phyloP scores from a whole-genome alignment of 805 yeast genomes.

The Nematodospora valgi region DNA sequence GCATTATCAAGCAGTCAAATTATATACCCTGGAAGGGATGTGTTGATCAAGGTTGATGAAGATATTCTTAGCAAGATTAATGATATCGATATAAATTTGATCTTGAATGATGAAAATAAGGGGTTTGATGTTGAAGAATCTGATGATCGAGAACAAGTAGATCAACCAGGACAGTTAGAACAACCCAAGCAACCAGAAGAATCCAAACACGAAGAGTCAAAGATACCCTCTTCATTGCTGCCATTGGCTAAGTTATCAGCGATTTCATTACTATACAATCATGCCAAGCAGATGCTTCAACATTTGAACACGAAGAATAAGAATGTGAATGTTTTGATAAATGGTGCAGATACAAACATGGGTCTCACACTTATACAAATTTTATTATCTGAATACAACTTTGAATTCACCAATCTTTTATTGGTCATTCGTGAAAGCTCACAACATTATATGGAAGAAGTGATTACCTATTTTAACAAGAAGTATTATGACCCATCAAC shows the following conservation, averaged over 20 bases:
- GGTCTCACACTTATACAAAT: slow-evolving; percentile 35
- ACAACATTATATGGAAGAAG: slow-evolving; percentile 16
- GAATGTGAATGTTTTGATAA: slow-evolving; percentile 31
- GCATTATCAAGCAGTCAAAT: slow-evolving; percentile 55
- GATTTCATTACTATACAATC: slow-evolving; percentile 33
- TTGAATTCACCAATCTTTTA: slow-evolving; percentile 19
- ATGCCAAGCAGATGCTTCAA: slow-evolving; percentile 34
- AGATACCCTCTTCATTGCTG: slow-evolving; percentile 13
- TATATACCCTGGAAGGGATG: slow-evolving; percentile 50
- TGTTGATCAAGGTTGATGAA: slow-evolving; percentile 25
- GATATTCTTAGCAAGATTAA: slow-evolving; percentile 18
- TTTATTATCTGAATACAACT: slow-evolving; percentile 11
- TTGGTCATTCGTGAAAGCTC: slow-evolving; percentile 26
- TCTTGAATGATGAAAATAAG: slow-evolving; percentile 10
- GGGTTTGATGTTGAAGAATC: slow-evolving; percentile 14
- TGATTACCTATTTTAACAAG: slow-evolving; percentile 16
- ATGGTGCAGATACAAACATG: slow-evolving; percentile 41
- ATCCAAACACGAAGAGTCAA: slow-evolving; percentile 8
- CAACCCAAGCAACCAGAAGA: not conserved
- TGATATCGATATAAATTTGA: slow-evolving; percentile 21
- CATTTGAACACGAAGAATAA: slow-evolving; percentile 19
- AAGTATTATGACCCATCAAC: slow-evolving; percentile 20
- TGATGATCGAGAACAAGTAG: slow-evolving; percentile 1
- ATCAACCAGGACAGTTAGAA: slow-evolving; percentile 1
- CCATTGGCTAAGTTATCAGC: slow-evolving; percentile 30